Evolutionary conservation across 2,329 filamentous ascomycete genomes (phyloP).

Genomic region (Aaosphaeria pasadenensis): DNA sequence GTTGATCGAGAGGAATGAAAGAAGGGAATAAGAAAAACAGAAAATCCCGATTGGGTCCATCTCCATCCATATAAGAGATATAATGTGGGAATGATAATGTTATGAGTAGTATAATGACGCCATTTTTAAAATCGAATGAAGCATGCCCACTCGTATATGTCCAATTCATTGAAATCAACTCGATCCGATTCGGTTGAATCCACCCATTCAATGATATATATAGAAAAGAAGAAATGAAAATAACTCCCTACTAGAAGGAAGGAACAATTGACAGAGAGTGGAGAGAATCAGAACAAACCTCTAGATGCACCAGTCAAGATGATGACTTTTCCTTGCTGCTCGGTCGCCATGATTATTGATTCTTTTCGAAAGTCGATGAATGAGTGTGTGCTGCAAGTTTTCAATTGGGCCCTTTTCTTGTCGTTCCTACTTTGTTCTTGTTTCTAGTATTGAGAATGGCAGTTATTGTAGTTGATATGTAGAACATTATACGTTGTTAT

Average conservation of each 20-base stretch:
- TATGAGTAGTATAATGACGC: background rate
- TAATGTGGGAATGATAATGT: background rate
- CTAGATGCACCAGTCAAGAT: conserved; percentile 62
- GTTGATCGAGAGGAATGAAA: background rate
- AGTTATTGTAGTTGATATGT: no score
- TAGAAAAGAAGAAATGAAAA: no score
- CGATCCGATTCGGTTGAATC: background rate
- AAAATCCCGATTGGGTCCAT: no score
- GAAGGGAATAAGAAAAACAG: background rate
- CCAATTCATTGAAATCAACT: background rate
- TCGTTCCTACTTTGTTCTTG: no score
- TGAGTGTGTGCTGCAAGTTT: no score
- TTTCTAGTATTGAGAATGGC: no score
- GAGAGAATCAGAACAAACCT: conserved; percentile 37
- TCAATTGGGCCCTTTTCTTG: no score
- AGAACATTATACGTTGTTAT: no score
- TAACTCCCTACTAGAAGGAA: no score
- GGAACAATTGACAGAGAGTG: background rate
- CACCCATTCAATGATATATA: background rate
- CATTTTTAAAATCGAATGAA: background rate
- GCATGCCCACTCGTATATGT: no score
- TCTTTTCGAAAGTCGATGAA: no score
- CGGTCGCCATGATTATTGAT: conserved; percentile 13
- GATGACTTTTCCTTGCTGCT: conserved; percentile 41
- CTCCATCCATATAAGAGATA: background rate